phyloP scores from a whole-genome alignment of 208 protist genomes.

The Trypanosoma theileri region DNA sequence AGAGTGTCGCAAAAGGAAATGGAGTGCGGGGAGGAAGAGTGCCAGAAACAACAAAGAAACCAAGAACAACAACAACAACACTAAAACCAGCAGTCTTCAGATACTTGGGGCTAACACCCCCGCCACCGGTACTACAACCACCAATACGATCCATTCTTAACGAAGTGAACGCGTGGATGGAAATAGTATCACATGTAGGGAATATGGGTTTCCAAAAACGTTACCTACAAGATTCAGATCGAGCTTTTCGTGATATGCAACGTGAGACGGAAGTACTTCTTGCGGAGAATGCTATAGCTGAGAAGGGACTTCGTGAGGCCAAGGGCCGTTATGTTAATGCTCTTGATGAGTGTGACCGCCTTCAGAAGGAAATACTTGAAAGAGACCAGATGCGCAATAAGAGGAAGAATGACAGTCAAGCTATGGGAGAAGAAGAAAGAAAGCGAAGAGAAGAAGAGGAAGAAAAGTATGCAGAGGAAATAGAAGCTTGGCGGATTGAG shows the following conservation, averaged over 20 bases:
- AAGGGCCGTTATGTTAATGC: constrained; percentile 1
- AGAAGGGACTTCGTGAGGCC: constrained; percentile 7
- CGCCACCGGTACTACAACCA: background rate
- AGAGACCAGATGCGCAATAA: constrained; percentile 25
- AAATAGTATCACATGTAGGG: background rate
- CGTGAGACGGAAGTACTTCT: constrained; percentile 4
- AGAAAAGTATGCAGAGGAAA: constrained; percentile 28
- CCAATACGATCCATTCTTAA: background rate
- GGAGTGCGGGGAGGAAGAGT: background rate
- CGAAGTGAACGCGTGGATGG: constrained; percentile 19
- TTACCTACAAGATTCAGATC: constrained; percentile 5
- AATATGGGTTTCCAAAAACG: background rate
- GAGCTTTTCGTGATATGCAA: constrained; percentile 1
- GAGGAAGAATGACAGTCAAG: constrained; percentile 5
- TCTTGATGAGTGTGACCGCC: constrained; percentile 8
- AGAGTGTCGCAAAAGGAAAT: background rate
- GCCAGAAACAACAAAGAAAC: no score
- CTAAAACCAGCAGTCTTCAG: no score
- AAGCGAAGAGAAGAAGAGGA: constrained; percentile 26
- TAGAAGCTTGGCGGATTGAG: constrained; percentile 54
- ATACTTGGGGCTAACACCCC: no score
- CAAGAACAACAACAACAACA: no score
- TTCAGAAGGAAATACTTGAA: constrained; percentile 25
- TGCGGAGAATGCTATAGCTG: constrained; percentile 14
- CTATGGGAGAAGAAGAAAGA: constrained; percentile 30